Conservation (phyloP, 306 rosid genomes). For the Prunus mongolica region DNA sequence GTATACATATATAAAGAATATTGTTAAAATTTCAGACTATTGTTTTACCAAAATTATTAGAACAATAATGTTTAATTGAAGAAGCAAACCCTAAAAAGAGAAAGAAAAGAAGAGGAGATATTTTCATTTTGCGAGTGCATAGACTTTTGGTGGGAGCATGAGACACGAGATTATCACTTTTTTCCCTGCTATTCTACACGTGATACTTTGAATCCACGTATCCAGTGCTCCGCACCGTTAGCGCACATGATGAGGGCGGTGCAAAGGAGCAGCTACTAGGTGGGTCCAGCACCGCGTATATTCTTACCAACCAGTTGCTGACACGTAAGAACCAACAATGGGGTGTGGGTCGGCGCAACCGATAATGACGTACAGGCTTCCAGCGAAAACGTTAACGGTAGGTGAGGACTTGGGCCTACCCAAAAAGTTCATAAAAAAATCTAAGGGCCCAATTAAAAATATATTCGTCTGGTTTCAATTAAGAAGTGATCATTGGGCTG, state of each 20-base stretch:
- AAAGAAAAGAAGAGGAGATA: background rate
- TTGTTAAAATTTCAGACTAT: background rate
- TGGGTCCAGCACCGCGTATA: background rate
- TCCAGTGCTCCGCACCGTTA: background rate
- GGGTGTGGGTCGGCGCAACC: slow-evolving; percentile 35
- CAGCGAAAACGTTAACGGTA: background rate
- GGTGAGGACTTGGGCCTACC: background rate
- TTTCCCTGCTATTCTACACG: background rate
- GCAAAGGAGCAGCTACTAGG: background rate
- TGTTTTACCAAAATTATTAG: background rate
- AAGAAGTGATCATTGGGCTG: background rate
- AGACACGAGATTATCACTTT: background rate
- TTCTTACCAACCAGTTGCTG: background rate
- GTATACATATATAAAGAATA: too few species aligned
- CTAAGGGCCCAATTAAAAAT: background rate
- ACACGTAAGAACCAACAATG: slow-evolving; percentile 21
- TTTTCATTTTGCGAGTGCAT: background rate
- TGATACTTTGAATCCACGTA: background rate
- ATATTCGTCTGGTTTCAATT: background rate
- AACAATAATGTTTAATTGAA: too few species aligned
- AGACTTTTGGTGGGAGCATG: background rate
- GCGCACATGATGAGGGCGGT: slow-evolving; percentile 14
- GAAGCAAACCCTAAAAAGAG: background rate
- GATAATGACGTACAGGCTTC: slow-evolving; percentile 23
- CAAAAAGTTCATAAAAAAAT: background rate